Evolutionary conservation across 306 rosid genomes (phyloP).

Genomic region (Calophaca sinica): DNA sequence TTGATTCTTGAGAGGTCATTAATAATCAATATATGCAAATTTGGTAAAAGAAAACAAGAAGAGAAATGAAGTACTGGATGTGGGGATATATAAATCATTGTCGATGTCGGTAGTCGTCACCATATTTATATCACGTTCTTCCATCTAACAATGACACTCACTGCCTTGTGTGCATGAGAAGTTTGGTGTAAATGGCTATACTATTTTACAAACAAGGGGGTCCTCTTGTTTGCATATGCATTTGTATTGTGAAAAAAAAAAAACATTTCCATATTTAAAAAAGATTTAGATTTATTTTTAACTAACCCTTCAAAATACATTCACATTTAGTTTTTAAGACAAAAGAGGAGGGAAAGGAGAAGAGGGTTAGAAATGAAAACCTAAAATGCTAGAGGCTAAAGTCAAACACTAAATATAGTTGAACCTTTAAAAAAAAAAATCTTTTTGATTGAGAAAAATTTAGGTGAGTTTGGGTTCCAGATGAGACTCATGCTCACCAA

Average conservation of each 20-base stretch:
- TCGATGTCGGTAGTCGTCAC: constrained; percentile 46
- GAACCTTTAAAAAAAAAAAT: too few relatives aligned
- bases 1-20: neutral
- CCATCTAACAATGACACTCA: constrained; percentile 40
- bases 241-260: neutral
- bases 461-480: too few relatives aligned
- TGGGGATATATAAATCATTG: constrained; percentile 44
- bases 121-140: constrained; percentile 31
- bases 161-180: constrained; percentile 23
- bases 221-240: constrained; percentile 4
- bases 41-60: constrained; percentile 32
- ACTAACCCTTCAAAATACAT: too few relatives aligned
- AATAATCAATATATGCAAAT: constrained; percentile 5
- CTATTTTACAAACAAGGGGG: constrained; percentile 24
- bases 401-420: too few relatives aligned
- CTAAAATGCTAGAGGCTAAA: too few relatives aligned
- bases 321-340: too few relatives aligned
- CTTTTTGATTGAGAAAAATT: too few relatives aligned
- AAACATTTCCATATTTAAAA: neutral
- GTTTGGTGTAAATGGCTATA: constrained; percentile 34
- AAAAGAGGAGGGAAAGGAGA: too few relatives aligned
- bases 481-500: too few relatives aligned
- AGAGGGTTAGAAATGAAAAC: too few relatives aligned
- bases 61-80: constrained; percentile 12
- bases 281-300: too few relatives aligned